Evolutionary conservation across 768 basidiomycete species (phyloP).

Genomic region (Mrakia frigida): DNA sequence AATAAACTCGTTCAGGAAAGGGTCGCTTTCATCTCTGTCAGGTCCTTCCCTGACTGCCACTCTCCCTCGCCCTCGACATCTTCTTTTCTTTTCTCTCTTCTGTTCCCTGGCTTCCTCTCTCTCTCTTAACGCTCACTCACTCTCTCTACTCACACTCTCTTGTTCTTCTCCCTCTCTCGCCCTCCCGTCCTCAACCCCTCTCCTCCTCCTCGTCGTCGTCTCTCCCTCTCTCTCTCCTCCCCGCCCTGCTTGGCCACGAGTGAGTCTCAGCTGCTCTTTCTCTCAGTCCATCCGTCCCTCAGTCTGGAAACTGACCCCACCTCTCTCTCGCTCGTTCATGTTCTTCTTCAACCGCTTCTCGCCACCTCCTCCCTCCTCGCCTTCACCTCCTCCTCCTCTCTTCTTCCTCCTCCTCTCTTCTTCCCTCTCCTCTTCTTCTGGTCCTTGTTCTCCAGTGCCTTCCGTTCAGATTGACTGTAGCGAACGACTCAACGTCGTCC

Average conservation of each 20-base stretch:
- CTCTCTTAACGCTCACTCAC: background rate
- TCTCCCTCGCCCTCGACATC: no score
- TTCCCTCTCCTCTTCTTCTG: background rate
- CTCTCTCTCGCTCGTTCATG: background rate
- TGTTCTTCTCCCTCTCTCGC: background rate
- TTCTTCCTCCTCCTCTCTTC: background rate
- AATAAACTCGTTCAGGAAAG: no score
- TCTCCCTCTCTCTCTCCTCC: background rate
- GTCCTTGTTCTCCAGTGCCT: background rate
- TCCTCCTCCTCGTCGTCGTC: background rate
- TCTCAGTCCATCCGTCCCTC: constrained; percentile 2
- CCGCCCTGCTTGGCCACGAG: background rate
- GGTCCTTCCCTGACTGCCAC: no score
- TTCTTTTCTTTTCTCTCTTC: background rate
- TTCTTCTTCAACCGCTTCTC: background rate
- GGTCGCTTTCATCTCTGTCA: no score
- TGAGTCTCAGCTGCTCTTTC: background rate
- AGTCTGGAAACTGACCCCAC: background rate
- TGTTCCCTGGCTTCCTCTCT: background rate
- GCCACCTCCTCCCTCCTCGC: background rate
- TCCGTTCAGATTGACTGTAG: background rate
- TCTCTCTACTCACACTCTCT: background rate
- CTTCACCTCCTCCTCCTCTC: background rate
- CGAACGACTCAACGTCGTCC: background rate
- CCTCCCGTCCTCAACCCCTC: background rate